Evolutionary conservation across 2,329 filamentous ascomycete species (phyloP).

Genomic region (Diplodia seriata): DNA sequence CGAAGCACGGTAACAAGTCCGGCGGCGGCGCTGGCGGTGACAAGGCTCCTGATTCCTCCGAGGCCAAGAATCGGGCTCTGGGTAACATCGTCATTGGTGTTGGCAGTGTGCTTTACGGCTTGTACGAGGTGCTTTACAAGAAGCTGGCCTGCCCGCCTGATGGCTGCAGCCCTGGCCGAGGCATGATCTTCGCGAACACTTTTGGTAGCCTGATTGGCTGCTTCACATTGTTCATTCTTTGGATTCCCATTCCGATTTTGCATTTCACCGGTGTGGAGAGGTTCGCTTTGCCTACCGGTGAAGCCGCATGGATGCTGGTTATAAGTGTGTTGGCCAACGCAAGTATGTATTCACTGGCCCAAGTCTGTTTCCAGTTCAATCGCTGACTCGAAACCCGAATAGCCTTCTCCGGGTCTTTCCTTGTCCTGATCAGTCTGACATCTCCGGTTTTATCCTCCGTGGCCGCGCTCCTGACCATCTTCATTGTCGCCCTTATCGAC

Average conservation of each 20-base stretch:
- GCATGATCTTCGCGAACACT: conserved; percentile 93
- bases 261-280: conserved; percentile 79
- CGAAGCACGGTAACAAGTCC: conserved; percentile 63
- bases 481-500: conserved; percentile 91
- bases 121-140: conserved; percentile 98
- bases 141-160: conserved; percentile 90
- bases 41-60: conserved; percentile 54
- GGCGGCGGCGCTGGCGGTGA: conserved; percentile 60
- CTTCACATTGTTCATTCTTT: conserved; percentile 87
- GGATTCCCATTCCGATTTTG: conserved; percentile 87
- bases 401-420: conserved; percentile 88
- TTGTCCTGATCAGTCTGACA: conserved; percentile 90
- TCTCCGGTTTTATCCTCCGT: conserved; percentile 92
- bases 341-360: conserved; percentile 55
- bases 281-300: conserved; percentile 80
- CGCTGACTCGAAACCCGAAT: not conserved
- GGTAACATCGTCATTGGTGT: conserved; percentile 93
- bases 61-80: conserved; percentile 71
- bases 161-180: conserved; percentile 81
- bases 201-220: conserved; percentile 86
- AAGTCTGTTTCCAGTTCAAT: conserved; percentile 7
- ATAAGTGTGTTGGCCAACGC: conserved; percentile 87
- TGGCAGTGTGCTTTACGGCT: conserved; percentile 89
- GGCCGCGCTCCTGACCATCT: conserved; percentile 92
- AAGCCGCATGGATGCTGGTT: conserved; percentile 79